These are phyloP conservation scores for Colletotrichum salicis DNA, from an alignment of 2,329 filamentous ascomycete species.

Conservation along the genomic window DNA sequence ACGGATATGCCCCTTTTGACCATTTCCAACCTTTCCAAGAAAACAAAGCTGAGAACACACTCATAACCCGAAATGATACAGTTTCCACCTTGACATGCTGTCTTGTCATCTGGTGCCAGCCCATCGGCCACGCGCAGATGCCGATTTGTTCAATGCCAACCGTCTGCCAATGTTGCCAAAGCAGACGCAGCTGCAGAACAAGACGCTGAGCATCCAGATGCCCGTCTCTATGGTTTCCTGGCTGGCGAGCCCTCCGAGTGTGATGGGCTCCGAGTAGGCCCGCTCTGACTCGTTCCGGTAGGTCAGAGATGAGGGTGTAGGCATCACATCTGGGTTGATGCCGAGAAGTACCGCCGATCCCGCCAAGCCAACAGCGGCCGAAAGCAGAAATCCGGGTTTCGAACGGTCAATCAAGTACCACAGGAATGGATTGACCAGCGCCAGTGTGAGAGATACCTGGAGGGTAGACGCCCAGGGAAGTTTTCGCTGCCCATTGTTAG, in stretches of 20 bases:
- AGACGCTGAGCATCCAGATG: constrained; percentile 90
- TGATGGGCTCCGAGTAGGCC: constrained; percentile 39
- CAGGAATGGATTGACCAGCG: constrained; percentile 89
- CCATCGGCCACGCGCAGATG: constrained; percentile 57
- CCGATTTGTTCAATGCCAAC: constrained; percentile 67
- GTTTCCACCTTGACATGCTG: background rate
- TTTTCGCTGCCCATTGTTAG: constrained; percentile 69
- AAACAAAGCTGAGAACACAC: background rate
- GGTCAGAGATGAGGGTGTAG: constrained; percentile 65
- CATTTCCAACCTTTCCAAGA: background rate
- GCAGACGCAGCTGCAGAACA: constrained; percentile 95
- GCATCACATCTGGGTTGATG: constrained; percentile 82
- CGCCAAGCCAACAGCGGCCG: constrained; percentile 75
- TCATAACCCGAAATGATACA: background rate
- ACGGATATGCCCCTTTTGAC: background rate
- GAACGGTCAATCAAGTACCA: constrained; percentile 98
- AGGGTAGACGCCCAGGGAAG: constrained; percentile 94
- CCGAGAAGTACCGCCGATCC: constrained; percentile 81
- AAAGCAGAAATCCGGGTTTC: constrained; percentile 83
- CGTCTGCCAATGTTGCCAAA: constrained; percentile 95
- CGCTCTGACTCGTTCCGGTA: constrained; percentile 38
- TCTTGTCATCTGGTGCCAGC: constrained; percentile 28
- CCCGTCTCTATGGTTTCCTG: constrained; percentile 76
- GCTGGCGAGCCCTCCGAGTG: constrained; percentile 66
- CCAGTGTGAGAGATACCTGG: constrained; percentile 90